These are phyloP conservation scores for Cladophialophora chaetospira DNA, from an alignment of 2,329 filamentous ascomycete species.

Conservation along the genomic window DNA sequence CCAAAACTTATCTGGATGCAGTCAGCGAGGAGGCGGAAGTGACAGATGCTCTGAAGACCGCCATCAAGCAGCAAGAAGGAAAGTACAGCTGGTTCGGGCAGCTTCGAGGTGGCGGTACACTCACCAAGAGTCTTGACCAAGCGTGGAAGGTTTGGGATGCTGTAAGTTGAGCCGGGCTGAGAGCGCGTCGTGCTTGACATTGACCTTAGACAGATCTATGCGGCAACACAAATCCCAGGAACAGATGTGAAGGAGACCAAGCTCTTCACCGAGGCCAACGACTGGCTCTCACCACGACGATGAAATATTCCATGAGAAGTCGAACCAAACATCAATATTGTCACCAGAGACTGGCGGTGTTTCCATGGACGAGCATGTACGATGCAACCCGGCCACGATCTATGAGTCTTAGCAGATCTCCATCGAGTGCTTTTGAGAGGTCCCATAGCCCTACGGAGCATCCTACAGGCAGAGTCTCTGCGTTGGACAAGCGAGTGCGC, in stretches of 20 bases:
- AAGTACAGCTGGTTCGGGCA: conserved; percentile 31
- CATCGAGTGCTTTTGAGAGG: too few species aligned
- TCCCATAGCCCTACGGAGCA: neutral
- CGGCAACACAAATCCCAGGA: conserved; percentile 58
- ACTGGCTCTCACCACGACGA: conserved; percentile 52
- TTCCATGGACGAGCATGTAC: neutral
- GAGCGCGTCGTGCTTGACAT: neutral
- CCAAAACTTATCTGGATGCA: conserved; percentile 52
- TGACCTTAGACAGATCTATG: conserved; percentile 51
- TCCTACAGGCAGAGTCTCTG: neutral
- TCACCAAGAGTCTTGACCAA: conserved; percentile 59
- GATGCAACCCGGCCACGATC: neutral
- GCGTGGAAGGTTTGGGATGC: conserved; percentile 68
- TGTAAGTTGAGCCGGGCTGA: conserved; percentile 45
- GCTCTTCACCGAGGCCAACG: conserved; percentile 61
- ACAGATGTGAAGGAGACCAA: conserved; percentile 55
- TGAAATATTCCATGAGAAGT: conserved; percentile 6
- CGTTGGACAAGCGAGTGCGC: neutral
- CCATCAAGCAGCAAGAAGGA: conserved; percentile 30
- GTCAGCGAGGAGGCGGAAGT: conserved; percentile 27
- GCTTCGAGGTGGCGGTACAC: conserved; percentile 24
- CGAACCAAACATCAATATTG: neutral
- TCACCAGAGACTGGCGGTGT: neutral
- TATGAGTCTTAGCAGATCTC: too few species aligned
- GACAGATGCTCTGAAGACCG: conserved; percentile 25